Base-by-base conservation (phyloP, 139 green algal genomes). In the Chlorella sp. region DNA sequence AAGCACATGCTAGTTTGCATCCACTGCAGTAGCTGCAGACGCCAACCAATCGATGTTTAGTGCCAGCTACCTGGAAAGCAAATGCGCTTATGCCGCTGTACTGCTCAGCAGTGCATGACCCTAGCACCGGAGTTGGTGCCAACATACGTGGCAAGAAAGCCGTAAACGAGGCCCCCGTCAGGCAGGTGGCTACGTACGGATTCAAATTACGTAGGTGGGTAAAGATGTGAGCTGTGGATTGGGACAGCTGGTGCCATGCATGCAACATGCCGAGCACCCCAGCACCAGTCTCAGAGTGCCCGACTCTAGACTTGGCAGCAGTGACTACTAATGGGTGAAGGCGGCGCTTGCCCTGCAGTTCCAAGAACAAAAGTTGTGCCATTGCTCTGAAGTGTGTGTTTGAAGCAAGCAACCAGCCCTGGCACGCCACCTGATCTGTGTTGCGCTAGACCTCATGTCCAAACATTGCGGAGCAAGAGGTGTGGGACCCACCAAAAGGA, bases 61-160 rank as follows among this genome's bases (percentile, higher is more conserved):
- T n/a, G n/a, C n/a, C n/a, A n/a, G n/a, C 83, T 60, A 48, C 85
- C 85, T 89, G 85, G 91, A 97, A 97, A 24, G 95, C 95, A 89
- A 97, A 97, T 64, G 91, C 88, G 86, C 92, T 96, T 12, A 96
- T 87, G 32, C 93, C 94, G n/a, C 42, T 28, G 53, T 48, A 14
- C 40, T 2, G 64, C 14, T 34, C 42, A n/a, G 30, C 11, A 21
- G 16, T 26, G 34, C 7, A 0, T 0, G 1, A 36, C 12, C 12
- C 9, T 53, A 9, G 32, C 32, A 34, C 0, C 1, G 71, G 71
- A 34, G 30, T 34, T 24, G 68, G 69, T 68, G 69, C 68, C 3
- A 18, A 5, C 40, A 83, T 71, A 7, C 85, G 39, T 34, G 85
- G 85, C 26, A 89, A 26, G 36, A 32, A 57, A 19, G 32, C 40